Evolutionary conservation across 2,329 filamentous ascomycete species (phyloP), one percentile per base, ranked within the genome.

Genomic region (Zymoseptoria ardabiliae): DNA sequence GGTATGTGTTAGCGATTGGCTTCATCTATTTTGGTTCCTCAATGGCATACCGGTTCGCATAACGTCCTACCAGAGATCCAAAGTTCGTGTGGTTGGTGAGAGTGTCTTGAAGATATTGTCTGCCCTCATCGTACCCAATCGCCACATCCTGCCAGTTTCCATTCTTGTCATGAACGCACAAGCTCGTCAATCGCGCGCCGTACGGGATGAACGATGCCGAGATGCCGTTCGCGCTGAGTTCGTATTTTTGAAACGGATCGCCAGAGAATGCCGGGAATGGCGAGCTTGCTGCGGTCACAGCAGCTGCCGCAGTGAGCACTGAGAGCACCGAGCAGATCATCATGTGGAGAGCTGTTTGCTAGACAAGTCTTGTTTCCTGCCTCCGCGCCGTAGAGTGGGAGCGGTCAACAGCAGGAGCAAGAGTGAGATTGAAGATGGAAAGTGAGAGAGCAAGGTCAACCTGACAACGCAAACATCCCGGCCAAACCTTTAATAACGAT

Each of bases 21-120:
- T 2, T 22, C 11, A 23, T 51, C 9, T 13, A 23, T 0, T 13
- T 21, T 51, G 50, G 19, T 23, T n/a, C 19, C 22, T 4, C 50
- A 28, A 8, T 51, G 19, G 11, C 30, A 20, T 53, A 66, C 64
- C 64, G 57, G 66, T 81, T 81, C 58, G 79, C 79, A 70, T 81
- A 81, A 50, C 79, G 76, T 56, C 79, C 79, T 11, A 65, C 84
- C 79, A 57, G 87, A 1, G 77, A 68, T n/a, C 88, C 63, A 89
- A 85, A 77, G 91, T 87, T 50, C 3, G 84, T 79, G 65, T 78
- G 64, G 52, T 75, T 75, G 30, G 75, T 78, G 59, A 75, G 64
- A 3, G 73, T 75, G 60, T 81, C 78, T 21, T 69, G 69, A 52
- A 78, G 61, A 57, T 68, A 68, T 19, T 63, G 57, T 1, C 49